Base-by-base conservation (phyloP, 2,329 filamentous ascomycete genomes). In the Penicillium capsulatum region DNA sequence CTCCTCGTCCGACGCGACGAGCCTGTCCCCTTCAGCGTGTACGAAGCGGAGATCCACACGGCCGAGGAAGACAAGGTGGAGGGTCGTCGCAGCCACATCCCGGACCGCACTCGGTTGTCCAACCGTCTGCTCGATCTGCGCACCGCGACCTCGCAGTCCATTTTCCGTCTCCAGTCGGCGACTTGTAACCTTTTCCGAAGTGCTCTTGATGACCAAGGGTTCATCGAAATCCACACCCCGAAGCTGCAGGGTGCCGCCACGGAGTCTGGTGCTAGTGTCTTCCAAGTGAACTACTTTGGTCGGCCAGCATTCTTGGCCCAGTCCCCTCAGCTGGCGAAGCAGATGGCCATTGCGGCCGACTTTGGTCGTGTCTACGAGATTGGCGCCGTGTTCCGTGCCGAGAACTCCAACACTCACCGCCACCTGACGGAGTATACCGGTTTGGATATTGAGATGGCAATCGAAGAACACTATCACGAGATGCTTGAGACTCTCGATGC, bases 341-440 rank as follows among this genome's bases (percentile, higher is more conserved):
- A 96, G 65, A 91, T 94, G 85, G 79, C 81, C 36, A 88, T 96
- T 28, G 86, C 88, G 4, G 83, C 89, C 17, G 90, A 96, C 61
- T 92, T 95, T 60, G 83, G 84, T 41, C 81, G 83, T 35, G 90
- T 96, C 5, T 96, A 91, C 57, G 90, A 96, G 61, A 83, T 92
- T 49, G 87, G 87, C 11, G 82, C 86, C 2, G 89, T 96, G 5
- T 96, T 96, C 74, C 81, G 90, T 52, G 90, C 90, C 1, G 90
- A 96, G 63, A 94, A 96, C 70, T 94, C 86, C 59, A 96, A 96
- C 65, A 96, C 90, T 0, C 90, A 95, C 58, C 82, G 90, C 26
- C 90, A 96, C 63, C 73, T 96, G 73, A 95, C 90, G 0, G 90
- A 96, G 63, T 96, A 94, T 62, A 96, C 89, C 3, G 90, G 90